These are phyloP conservation scores for Globisporangium viniferum DNA, from an alignment of 352 stramenopile species.

Conservation along the genomic window DNA sequence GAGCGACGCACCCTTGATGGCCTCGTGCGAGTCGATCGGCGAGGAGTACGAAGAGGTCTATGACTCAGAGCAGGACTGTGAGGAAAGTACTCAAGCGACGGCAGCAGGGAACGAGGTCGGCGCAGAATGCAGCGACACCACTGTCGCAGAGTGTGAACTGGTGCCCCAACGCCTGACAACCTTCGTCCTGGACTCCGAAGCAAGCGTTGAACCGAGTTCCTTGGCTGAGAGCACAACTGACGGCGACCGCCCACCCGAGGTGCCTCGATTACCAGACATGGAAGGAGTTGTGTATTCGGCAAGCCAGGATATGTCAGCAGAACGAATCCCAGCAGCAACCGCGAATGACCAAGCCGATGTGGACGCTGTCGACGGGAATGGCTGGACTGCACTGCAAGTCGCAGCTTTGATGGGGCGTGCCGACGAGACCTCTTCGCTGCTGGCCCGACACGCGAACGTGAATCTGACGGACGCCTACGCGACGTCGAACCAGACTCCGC, in stretches of 20 bases:
- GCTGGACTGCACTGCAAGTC: background rate
- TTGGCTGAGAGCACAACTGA: background rate
- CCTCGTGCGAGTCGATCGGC: background rate
- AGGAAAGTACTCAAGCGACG: background rate
- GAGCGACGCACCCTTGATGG: background rate
- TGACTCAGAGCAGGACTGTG: background rate
- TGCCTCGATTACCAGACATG: background rate
- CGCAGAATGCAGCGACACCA: background rate
- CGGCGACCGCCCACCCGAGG: background rate
- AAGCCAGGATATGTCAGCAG: background rate
- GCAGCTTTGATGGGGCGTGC: background rate
- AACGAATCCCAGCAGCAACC: background rate
- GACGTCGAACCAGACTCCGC: background rate
- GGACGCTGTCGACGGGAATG: background rate
- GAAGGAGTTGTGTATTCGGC: background rate
- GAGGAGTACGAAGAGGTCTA: background rate
- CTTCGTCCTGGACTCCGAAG: background rate
- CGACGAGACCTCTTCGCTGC: background rate
- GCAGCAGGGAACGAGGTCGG: background rate
- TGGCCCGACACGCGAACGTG: background rate
- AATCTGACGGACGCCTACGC: background rate
- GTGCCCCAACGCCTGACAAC: background rate
- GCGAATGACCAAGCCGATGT: background rate
- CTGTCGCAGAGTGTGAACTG: background rate
- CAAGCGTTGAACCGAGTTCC: too few species aligned